A percentile compares a stretch with the other conserved stretches of the same genome.
phyloP scores from a whole-genome alignment of 169 alveolate genomes.

The Cryptosporidium baileyi region DNA sequence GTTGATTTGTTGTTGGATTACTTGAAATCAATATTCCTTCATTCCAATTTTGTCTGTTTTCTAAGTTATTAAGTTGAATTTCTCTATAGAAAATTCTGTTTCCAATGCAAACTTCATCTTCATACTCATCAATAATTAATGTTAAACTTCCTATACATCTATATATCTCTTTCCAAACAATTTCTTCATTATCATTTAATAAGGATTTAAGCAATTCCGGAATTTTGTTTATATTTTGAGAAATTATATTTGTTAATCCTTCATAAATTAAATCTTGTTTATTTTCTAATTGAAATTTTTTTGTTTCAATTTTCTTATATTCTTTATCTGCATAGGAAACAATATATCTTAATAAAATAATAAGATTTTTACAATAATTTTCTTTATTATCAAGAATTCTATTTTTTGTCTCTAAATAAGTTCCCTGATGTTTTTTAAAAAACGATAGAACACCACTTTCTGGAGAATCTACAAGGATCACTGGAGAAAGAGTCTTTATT shows the following conservation, averaged over 20 bases:
- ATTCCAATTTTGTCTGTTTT: not conserved
- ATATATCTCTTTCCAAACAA: not conserved
- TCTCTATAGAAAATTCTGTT: not conserved
- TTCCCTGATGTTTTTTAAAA: not conserved
- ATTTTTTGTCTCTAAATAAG: not conserved
- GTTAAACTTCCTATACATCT: slow-evolving; percentile 18
- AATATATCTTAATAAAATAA: slow-evolving; percentile 5
- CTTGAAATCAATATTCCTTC: slow-evolving; percentile 10
- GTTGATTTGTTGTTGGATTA: slow-evolving; percentile 8
- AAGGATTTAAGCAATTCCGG: not conserved
- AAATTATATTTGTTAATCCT: not conserved
- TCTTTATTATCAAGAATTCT: not conserved
- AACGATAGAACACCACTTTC: not conserved
- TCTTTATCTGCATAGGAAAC: not conserved
- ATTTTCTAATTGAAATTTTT: not conserved
- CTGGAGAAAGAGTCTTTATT: not conserved
- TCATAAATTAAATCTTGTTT: not conserved
- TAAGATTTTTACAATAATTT: not conserved
- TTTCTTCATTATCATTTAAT: not conserved
- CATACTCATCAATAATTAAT: slow-evolving; percentile 20
- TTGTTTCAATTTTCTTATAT: not conserved
- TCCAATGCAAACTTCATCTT: slow-evolving; percentile 4
- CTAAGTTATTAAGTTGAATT: not conserved
- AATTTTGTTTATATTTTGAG: not conserved
- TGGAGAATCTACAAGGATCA: not conserved